Base-by-base conservation (phyloP, 73 alveolate species). In the Paramecium primaurelia region DNA sequence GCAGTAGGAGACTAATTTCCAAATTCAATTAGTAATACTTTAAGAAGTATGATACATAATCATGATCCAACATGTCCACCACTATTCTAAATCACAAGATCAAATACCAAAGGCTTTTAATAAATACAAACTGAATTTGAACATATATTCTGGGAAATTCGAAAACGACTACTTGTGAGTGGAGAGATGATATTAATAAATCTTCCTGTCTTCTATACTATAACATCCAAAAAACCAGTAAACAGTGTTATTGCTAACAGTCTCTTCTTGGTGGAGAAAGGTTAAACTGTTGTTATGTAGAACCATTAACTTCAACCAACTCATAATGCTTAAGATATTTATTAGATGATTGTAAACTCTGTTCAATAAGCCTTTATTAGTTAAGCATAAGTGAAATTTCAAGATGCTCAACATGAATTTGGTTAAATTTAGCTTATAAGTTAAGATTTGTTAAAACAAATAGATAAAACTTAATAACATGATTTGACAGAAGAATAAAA, bases 1-100 rank as follows among this genome's bases (percentile, higher is more conserved):
- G 88, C 88, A 1, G 88, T 75, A 14, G 88, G 88, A 42, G 60
- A 75, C 4, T 26, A 42, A 20, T 75, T 75, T 75, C 88, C 88
- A n/a, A 75, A 36, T 75, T 36, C 88, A 38, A 36, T 75, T 1
- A 38, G 68, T 10, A 75, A 75, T 34, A 75, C 58, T 0, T 20
- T 75, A 10, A 75, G 88, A 75, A 42, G 60, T 7, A 36, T 34
- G 47, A 75, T 75, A 4, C 88, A 75, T 25, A 75, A 75, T 38
- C 68, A 36, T 36, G 58, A 36, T 38, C 60, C 88, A 36, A 75
- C 88, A 18, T 75, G 58, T 36, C 88, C 88, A 0, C 68, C 88
- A 18, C 6, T 75, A 36, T 38, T 75, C 34, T 42, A 64, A 64
- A 34, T 64, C 16, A 64, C 84, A 64, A 22, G 84, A 28, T 64